phyloP scores from a whole-genome alignment of 305 asterid species.

The Coffea humblotiana region DNA sequence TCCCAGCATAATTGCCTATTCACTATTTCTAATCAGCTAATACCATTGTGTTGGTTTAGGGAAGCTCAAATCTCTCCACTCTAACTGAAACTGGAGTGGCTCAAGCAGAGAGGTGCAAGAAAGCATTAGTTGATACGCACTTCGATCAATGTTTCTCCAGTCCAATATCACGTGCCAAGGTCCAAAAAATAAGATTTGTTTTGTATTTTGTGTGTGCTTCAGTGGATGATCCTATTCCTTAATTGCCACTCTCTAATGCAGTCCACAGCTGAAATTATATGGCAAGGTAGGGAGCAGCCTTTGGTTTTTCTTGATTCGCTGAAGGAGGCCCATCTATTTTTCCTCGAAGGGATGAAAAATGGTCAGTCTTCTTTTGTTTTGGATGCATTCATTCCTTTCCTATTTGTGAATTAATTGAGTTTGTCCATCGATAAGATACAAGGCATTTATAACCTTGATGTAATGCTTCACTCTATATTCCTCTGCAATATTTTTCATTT shows the following conservation, averaged over 20 bases:
- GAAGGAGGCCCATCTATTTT: conserved; percentile 71
- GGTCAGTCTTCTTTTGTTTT: conserved; percentile 41
- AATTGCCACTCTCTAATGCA: conserved; percentile 36
- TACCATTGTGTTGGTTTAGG: conserved; percentile 39
- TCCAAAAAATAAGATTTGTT: conserved; percentile 4
- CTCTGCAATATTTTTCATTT: conserved; percentile 21
- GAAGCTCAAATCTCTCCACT: conserved; percentile 68
- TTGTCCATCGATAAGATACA: background rate
- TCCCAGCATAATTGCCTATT: background rate
- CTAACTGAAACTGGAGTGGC: conserved; percentile 60
- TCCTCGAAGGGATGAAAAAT: conserved; percentile 77
- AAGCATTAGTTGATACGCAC: conserved; percentile 50
- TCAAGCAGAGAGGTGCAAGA: conserved; percentile 66
- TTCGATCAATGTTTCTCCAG: conserved; percentile 78
- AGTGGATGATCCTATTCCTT: conserved; percentile 4
- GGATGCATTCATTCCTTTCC: background rate
- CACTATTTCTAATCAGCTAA: conserved; percentile 13
- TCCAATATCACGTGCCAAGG: conserved; percentile 88
- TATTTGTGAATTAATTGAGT: too few species aligned
- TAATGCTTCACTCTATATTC: background rate
- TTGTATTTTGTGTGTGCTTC: background rate
- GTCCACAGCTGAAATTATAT: conserved; percentile 76
- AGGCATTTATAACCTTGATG: background rate
- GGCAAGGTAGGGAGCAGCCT: conserved; percentile 72
- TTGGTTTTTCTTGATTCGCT: conserved; percentile 68